Percentiles rank a stretch among this genome's conserved stretches.
phyloP scores from a whole-genome alignment of 306 rosid species.

The Lathyrus tuberosus region DNA sequence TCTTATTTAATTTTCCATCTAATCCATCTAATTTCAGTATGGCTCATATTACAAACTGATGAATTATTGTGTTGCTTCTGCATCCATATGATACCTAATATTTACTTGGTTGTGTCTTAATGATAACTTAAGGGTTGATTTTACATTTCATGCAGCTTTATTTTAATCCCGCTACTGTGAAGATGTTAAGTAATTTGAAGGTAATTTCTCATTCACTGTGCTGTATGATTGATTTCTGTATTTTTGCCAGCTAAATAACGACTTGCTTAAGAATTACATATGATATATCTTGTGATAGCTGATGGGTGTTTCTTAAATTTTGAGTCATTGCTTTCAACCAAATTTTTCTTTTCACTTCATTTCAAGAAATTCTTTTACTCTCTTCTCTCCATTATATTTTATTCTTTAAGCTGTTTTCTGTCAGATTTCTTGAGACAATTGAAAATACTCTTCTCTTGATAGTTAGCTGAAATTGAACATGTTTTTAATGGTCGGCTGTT shows the following conservation, averaged over 20 bases:
- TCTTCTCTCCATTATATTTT: not conserved
- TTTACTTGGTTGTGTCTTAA: slow-evolving; percentile 6
- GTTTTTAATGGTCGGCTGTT: slow-evolving; percentile 40
- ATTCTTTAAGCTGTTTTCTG: slow-evolving; percentile 10
- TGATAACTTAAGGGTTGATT: slow-evolving; percentile 41
- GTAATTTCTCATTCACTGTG: slow-evolving; percentile 50
- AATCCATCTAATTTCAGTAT: slow-evolving; percentile 19
- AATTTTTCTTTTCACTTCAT: slow-evolving; percentile 15
- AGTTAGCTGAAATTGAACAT: slow-evolving; percentile 25
- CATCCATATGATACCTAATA: slow-evolving; percentile 5
- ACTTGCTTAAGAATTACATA: slow-evolving; percentile 40
- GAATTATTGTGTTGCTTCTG: slow-evolving; percentile 25
- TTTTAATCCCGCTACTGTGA: slow-evolving; percentile 98
- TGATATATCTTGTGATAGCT: slow-evolving; percentile 29
- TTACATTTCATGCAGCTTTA: slow-evolving; percentile 74
- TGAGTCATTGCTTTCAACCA: slow-evolving; percentile 14
- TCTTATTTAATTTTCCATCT: slow-evolving; percentile 7
- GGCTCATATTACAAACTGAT: slow-evolving; percentile 31
- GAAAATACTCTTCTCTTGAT: slow-evolving; percentile 33
- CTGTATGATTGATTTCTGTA: slow-evolving; percentile 27
- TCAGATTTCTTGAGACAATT: slow-evolving; percentile 27
- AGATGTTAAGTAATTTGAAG: slow-evolving; percentile 99
- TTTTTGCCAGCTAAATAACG: slow-evolving; percentile 22
- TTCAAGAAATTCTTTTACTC: slow-evolving; percentile 10
- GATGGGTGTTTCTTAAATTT: slow-evolving; percentile 24